These are phyloP conservation scores for Circinella umbellata DNA, from an alignment of 371 early-diverging fungal genomes.

Conservation along the genomic window DNA sequence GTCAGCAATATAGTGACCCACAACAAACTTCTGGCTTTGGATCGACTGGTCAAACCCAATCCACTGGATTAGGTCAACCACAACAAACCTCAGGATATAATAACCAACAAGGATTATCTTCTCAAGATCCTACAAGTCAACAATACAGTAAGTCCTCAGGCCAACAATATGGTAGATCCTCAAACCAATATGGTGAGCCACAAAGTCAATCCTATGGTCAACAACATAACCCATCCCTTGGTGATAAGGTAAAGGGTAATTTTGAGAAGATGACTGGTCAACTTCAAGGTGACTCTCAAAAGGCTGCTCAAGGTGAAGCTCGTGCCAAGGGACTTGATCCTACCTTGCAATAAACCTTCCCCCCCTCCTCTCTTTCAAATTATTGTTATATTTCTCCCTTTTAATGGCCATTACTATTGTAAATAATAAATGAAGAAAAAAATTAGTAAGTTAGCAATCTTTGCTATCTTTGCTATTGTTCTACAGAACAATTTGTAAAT, in stretches of 20 bases:
- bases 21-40: not conserved
- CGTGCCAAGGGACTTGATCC: slow-evolving; percentile 16
- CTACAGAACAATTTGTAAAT: no score
- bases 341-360: not conserved
- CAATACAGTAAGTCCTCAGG: not conserved
- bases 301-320: slow-evolving; percentile 26
- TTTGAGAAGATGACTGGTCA: slow-evolving; percentile 30
- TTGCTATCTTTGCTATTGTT: no score
- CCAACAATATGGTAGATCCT: not conserved
- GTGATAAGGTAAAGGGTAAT: slow-evolving; percentile 29
- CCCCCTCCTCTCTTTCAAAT: not conserved
- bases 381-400: not conserved
- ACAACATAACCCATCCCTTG: slow-evolving; percentile 35
- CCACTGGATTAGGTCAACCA: not conserved
- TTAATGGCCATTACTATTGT: no score
- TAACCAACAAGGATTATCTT: not conserved
- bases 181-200: not conserved
- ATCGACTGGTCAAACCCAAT: not conserved
- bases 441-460: no score
- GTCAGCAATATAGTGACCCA: not conserved
- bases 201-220: not conserved
- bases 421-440: no score
- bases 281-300: slow-evolving; percentile 16
- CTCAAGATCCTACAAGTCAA: not conserved
- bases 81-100: not conserved